phyloP scores from a whole-genome alignment of 2,329 filamentous ascomycete genomes.

The Aspergillus aculeatus region DNA sequence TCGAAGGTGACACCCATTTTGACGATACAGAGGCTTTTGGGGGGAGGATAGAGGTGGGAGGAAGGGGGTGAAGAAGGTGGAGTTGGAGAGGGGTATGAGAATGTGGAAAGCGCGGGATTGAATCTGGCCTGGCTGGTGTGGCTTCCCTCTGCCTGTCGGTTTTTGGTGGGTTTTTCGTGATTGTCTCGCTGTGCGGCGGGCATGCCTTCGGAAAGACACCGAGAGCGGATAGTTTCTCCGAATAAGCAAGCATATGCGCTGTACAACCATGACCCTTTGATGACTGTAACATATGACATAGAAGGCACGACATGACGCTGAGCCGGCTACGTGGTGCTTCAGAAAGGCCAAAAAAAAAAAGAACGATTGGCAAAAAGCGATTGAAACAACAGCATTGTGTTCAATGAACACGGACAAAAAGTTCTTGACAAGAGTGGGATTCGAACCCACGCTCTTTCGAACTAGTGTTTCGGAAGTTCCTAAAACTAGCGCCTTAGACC shows the following conservation, averaged over 20 bases:
- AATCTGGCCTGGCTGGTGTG: constrained; percentile 7
- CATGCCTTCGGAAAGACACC: constrained; percentile 8
- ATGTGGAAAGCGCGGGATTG: constrained; percentile 13
- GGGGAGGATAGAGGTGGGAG: background rate
- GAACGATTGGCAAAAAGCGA: background rate
- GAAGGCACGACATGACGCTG: no score
- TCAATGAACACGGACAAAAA: background rate
- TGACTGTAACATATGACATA: no score
- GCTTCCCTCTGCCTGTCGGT: constrained; percentile 1
- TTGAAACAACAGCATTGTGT: background rate
- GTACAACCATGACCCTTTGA: background rate
- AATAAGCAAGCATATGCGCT: background rate
- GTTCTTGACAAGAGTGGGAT: background rate
- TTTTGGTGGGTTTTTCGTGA: constrained; percentile 28
- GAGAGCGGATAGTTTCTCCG: constrained; percentile 20
- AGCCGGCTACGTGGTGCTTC: accelerated
- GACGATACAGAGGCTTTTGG: constrained; percentile 6
- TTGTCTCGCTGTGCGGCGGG: constrained; percentile 25
- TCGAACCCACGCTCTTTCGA: background rate
- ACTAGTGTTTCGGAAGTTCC: background rate
- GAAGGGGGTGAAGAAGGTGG: background rate
- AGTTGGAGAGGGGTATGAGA: constrained; percentile 1
- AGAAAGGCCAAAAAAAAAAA: background rate
- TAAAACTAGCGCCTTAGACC: background rate
- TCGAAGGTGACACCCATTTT: constrained; percentile 60